These are phyloP conservation scores for Phytophthora tentaculata DNA, from an alignment of 352 stramenopile genomes.

Conservation along the genomic window DNA sequence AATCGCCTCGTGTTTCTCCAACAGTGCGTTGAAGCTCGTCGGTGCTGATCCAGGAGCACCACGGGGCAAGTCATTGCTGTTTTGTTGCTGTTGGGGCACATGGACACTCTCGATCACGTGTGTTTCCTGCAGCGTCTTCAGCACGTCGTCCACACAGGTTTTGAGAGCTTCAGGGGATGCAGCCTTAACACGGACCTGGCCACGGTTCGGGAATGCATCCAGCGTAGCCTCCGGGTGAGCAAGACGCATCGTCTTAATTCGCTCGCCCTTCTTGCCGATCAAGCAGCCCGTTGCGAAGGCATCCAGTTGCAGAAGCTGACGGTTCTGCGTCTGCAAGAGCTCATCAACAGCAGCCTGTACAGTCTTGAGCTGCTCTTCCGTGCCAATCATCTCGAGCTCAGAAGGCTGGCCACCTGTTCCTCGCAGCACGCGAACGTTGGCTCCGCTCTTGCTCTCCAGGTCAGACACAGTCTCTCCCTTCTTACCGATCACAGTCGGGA, in stretches of 20 bases:
- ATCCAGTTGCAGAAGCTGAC: constrained; percentile 78
- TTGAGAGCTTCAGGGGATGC: constrained; percentile 59
- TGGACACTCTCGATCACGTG: constrained; percentile 70
- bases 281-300: constrained; percentile 73
- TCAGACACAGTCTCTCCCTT: constrained; percentile 81
- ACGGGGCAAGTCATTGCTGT: constrained; percentile 23
- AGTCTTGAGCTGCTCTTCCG: constrained; percentile 59
- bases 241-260: constrained; percentile 74
- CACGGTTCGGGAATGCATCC: constrained; percentile 74
- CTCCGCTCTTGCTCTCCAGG: constrained; percentile 68
- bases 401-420: constrained; percentile 39
- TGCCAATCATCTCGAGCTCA: constrained; percentile 82
- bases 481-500: constrained; percentile 79
- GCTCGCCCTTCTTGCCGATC: constrained; percentile 84
- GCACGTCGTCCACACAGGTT: constrained; percentile 62
- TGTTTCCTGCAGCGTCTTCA: constrained; percentile 68
- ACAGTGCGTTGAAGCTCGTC: constrained; percentile 62
- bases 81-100: constrained; percentile 32
- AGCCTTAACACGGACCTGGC: constrained; percentile 78
- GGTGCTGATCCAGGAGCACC: constrained; percentile 12
- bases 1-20: constrained; percentile 63
- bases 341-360: constrained; percentile 60
- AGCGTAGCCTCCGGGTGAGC: constrained; percentile 67
- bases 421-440: constrained; percentile 63
- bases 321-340: constrained; percentile 79